Percentiles rank a stretch among this genome's conserved stretches.
phyloP scores from a whole-genome alignment of 305 asterid genomes.

The Stenogyne calaminthoides region DNA sequence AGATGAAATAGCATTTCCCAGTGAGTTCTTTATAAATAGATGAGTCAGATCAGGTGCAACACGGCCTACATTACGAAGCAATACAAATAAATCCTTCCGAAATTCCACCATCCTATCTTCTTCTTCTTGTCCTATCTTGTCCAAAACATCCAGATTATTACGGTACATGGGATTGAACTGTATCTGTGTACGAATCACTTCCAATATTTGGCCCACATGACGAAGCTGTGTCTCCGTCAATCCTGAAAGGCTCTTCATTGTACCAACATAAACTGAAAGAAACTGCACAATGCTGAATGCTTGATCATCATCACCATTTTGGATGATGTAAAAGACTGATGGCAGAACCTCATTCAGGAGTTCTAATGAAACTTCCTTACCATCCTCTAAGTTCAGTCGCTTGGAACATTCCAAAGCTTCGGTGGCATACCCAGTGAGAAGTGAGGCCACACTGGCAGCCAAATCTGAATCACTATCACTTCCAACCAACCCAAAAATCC shows the following conservation, averaged over 20 bases:
- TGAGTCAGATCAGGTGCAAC: slow-evolving; percentile 92
- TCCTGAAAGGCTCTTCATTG: slow-evolving; percentile 69
- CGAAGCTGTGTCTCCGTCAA: slow-evolving; percentile 70
- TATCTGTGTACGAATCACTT: slow-evolving; percentile 66
- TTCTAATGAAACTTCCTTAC: slow-evolving; percentile 53
- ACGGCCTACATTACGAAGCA: slow-evolving; percentile 80
- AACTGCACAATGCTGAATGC: slow-evolving; percentile 81
- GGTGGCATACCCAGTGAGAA: slow-evolving; percentile 76
- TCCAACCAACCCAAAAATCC: slow-evolving; percentile 63
- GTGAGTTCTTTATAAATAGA: slow-evolving; percentile 74
- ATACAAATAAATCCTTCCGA: slow-evolving; percentile 77
- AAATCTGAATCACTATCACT: slow-evolving; percentile 59
- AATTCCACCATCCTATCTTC: slow-evolving; percentile 91
- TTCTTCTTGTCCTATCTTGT: slow-evolving; percentile 88
- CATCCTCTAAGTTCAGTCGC: slow-evolving; percentile 61
- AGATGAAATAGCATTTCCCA: slow-evolving; percentile 63
- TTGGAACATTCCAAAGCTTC: slow-evolving; percentile 81
- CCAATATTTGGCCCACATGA: slow-evolving; percentile 84
- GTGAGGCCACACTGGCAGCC: slow-evolving; percentile 55
- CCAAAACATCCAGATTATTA: slow-evolving; percentile 60
- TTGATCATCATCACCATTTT: slow-evolving; percentile 65
- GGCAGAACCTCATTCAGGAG: slow-evolving; percentile 81
- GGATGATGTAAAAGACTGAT: slow-evolving; percentile 68
- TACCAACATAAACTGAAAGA: slow-evolving; percentile 83
- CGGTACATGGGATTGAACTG: slow-evolving; percentile 76